Evolutionary conservation across 208 protist species (phyloP).

Genomic region (Trypanosoma brucei): DNA sequence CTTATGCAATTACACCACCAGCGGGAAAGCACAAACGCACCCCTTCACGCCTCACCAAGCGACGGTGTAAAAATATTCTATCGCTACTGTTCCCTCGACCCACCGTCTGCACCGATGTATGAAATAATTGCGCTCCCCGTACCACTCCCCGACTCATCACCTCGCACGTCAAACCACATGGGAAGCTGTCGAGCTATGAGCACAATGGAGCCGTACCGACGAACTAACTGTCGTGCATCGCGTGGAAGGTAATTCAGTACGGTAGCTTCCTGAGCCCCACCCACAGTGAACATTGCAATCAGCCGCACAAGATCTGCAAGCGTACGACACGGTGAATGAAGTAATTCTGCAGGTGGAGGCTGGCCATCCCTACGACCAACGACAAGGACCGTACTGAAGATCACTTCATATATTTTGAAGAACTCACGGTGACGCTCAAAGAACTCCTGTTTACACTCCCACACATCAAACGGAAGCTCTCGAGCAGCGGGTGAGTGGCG

Average conservation of each 20-base stretch:
- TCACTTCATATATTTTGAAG: constrained; percentile 26
- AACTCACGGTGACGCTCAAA: constrained; percentile 24
- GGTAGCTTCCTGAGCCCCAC: constrained; percentile 34
- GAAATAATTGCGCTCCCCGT: constrained; percentile 55
- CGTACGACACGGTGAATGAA: constrained; percentile 35
- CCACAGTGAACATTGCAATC: constrained; percentile 55
- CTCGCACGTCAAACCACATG: constrained; percentile 76
- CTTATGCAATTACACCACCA: no score
- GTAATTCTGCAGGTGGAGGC: constrained; percentile 23
- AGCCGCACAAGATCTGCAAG: constrained; percentile 55
- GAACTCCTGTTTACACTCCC: constrained; percentile 24
- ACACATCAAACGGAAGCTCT: constrained; percentile 32
- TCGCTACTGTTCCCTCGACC: constrained; percentile 2
- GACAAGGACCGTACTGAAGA: constrained; percentile 18
- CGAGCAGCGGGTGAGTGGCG: constrained; percentile 2
- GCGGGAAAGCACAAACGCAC: no score
- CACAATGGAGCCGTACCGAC: constrained; percentile 38
- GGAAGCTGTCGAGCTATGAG: constrained; percentile 66
- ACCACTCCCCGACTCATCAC: constrained; percentile 25
- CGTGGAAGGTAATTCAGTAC: constrained; percentile 38
- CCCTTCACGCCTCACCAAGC: neutral
- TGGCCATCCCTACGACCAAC: constrained; percentile 29
- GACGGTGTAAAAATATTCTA: constrained; percentile 5
- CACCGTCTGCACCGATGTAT: constrained; percentile 49
- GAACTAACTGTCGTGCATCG: constrained; percentile 41